Base-by-base conservation (phyloP, 2,329 filamentous ascomycete species). In the Epichloe glyceriae region DNA sequence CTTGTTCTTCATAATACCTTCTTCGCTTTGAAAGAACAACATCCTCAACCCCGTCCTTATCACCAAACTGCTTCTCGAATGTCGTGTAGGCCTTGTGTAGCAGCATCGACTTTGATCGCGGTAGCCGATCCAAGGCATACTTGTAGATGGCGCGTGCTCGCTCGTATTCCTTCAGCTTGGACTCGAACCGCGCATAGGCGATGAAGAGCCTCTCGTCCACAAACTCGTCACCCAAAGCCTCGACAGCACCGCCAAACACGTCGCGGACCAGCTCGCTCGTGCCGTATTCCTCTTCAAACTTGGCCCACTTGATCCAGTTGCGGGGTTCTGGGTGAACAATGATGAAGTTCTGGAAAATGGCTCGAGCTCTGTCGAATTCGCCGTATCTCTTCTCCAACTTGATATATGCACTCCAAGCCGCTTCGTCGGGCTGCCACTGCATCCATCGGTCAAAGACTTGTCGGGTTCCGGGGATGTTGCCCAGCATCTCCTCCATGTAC, bases 261-360 rank as follows among this genome's bases (percentile, higher is more conserved):
- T 97, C 89, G 20, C 93, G 79, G 6, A 98, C 93, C 57, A 91
- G 67, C 60, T 96, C 91, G 62, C 85, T 91, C 1, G 89, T 95
- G 8, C 93, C 93, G 58, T 84, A 88, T 63, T 98, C 93, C 65
- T 97, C 91, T 67, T 98, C 93, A 58, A 97, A 98, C 55, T 87
- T 86, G 53, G 91, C 85, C 93, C 93, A 98, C 65, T 96, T 96
- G 70, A 98, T 94, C 90, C 91, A 98, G 63, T 96, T 97, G 61
- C 86, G 82, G 20, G 93, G 87, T 62, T 97, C 91, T 0, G 93
- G 90, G 58, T 97, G 93, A 8, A 97, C 87, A 53, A 90, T 78
- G 2, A 89, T 95, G 62, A 96, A 96, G 30, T 87, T 78, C 63
- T 88, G 80, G 64, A 94, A 97, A 57, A 98, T 91, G 43, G 85